phyloP scores from a whole-genome alignment of 495 filamentous ascomycete genomes.

The Lepraria neglecta region DNA sequence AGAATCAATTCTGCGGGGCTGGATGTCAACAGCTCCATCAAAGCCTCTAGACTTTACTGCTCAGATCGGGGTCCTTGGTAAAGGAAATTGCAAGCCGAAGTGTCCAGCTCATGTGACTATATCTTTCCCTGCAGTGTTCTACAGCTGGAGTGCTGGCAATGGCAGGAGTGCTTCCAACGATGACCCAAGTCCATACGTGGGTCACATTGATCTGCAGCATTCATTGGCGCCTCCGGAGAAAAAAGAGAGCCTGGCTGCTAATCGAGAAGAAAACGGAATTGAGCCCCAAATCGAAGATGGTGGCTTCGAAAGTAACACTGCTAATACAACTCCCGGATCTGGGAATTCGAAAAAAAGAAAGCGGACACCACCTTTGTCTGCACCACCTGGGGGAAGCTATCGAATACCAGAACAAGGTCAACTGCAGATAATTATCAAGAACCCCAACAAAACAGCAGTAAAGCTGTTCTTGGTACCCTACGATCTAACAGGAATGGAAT shows the following conservation, averaged over 20 bases:
- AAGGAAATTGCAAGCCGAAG: constrained; percentile 80
- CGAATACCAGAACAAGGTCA: constrained; percentile 93
- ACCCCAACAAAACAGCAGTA: constrained; percentile 91
- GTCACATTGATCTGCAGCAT: constrained; percentile 83
- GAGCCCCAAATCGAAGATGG: constrained; percentile 6
- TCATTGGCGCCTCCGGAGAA: constrained; percentile 31
- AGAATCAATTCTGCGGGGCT: constrained; percentile 86
- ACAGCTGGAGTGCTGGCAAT: constrained; percentile 69
- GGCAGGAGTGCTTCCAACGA: constrained; percentile 59
- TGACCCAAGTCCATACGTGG: constrained; percentile 92
- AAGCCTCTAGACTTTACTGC: constrained; percentile 90
- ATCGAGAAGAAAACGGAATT: neutral
- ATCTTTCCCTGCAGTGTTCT: constrained; percentile 94
- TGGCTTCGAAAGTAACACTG: constrained; percentile 13
- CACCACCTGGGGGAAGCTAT: constrained; percentile 79
- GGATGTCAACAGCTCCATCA: constrained; percentile 96
- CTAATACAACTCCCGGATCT: constrained; percentile 29
- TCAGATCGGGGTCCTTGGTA: constrained; percentile 89
- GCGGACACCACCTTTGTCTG: constrained; percentile 59
- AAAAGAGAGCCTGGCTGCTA: neutral
- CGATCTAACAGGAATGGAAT: constrained; percentile 90
- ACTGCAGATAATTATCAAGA: constrained; percentile 94
- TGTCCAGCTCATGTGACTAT: constrained; percentile 90
- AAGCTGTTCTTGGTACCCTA: constrained; percentile 95
- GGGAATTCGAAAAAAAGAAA: constrained; percentile 46